A percentile compares a stretch with the other conserved stretches of the same genome.
Evolutionary conservation across 371 early-diverging fungal species (phyloP).

Genomic region (Mortierella sp.): DNA sequence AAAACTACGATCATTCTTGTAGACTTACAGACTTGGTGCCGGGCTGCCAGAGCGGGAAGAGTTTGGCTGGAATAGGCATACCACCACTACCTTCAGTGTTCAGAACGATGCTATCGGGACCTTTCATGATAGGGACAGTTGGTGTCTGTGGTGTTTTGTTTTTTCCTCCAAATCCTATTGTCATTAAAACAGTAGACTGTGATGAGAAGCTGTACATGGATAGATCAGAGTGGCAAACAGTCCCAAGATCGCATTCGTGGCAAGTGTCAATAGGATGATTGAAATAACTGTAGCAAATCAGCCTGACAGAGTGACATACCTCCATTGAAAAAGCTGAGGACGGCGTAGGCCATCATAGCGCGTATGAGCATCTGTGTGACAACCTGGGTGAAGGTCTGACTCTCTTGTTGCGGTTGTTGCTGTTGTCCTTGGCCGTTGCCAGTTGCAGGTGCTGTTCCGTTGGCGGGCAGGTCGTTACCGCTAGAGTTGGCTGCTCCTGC

Average conservation of each 20-base stretch:
- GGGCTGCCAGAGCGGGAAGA: constrained; percentile 41
- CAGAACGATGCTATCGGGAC: constrained; percentile 20
- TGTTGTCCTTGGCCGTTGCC: constrained; percentile 18
- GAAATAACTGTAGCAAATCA: no score
- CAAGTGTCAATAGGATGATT: neutral
- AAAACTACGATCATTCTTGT: neutral
- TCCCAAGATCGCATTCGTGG: neutral
- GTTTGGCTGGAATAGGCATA: constrained; percentile 16
- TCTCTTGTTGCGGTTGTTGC: constrained; percentile 29
- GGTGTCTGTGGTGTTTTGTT: constrained; percentile 6
- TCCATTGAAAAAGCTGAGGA: constrained; percentile 34
- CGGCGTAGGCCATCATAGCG: constrained; percentile 36
- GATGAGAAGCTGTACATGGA: neutral
- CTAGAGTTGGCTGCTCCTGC: constrained; percentile 11
- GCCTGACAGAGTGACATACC: constrained; percentile 12
- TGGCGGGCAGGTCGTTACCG: neutral
- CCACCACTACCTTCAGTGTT: neutral
- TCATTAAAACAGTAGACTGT: neutral
- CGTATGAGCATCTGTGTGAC: constrained; percentile 40
- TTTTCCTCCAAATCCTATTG: constrained; percentile 29
- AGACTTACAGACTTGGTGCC: constrained; percentile 35
- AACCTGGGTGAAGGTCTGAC: constrained; percentile 21
- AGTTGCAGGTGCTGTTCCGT: constrained; percentile 10
- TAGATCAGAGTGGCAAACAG: neutral
- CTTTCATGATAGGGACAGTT: constrained; percentile 13